These are phyloP conservation scores for Fusarium brachygibbosum DNA, from an alignment of 2,329 filamentous ascomycete species.

Conservation along the genomic window DNA sequence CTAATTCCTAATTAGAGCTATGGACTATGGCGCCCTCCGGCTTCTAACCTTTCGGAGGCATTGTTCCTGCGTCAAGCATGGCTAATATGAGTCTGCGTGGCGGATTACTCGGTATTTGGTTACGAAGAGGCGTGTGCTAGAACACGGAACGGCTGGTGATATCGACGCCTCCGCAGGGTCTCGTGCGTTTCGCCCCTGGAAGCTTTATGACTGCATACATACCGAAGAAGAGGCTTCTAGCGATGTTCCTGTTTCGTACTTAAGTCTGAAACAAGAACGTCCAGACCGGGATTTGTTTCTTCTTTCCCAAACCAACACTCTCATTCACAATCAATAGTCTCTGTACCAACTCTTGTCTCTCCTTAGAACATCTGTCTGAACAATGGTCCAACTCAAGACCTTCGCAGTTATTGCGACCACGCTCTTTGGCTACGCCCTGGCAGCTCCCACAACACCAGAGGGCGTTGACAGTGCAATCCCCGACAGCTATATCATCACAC, in stretches of 20 bases:
- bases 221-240: neutral
- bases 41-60: constrained; percentile 1
- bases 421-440: constrained; percentile 42
- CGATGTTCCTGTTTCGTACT: constrained; percentile 14
- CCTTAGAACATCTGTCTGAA: constrained; percentile 20
- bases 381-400: constrained; percentile 50
- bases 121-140: constrained; percentile 5
- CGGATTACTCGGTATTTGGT: constrained; percentile 17
- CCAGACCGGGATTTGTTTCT: neutral
- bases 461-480: constrained; percentile 48
- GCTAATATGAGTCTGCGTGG: constrained; percentile 8
- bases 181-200: constrained; percentile 18
- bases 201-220: neutral
- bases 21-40: constrained; percentile 3
- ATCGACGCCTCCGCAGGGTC: constrained; percentile 20
- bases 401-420: constrained; percentile 45
- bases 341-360: constrained; percentile 7
- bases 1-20: constrained; percentile 6
- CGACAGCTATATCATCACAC: constrained; percentile 71
- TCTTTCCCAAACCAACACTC: constrained; percentile 10
- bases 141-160: constrained; percentile 2
- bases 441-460: constrained; percentile 35
- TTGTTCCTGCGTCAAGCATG: constrained; percentile 22
- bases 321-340: constrained; percentile 20
- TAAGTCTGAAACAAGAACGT: constrained; percentile 21